phyloP scores from a whole-genome alignment of 2,329 filamentous ascomycete genomes.

The Dothideomycetes sp. region DNA sequence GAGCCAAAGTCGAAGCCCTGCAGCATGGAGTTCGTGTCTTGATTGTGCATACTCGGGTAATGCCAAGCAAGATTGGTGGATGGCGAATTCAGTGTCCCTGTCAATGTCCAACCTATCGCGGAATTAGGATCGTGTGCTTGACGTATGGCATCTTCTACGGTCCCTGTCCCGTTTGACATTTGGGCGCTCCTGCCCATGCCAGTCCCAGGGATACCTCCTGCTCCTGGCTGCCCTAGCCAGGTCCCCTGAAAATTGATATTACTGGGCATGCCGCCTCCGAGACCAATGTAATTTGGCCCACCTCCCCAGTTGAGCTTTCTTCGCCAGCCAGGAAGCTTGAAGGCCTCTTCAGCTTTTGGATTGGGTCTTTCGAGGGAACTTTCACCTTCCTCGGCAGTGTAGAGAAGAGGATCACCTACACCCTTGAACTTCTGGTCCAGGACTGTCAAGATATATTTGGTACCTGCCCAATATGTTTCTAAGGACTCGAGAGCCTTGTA shows the following conservation, averaged over 20 bases:
- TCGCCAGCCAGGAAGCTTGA: conserved; percentile 42
- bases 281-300: too few species aligned
- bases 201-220: too few species aligned
- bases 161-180: too few species aligned
- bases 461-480: conserved; percentile 77
- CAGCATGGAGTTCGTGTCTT: conserved; percentile 15
- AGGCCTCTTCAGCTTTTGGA: conserved; percentile 34
- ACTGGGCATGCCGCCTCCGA: neutral
- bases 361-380: conserved; percentile 46
- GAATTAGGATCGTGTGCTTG: conserved; percentile 8
- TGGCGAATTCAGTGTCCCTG: conserved; percentile 75
- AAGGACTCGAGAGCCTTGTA: conserved; percentile 73
- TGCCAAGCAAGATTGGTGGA: conserved; percentile 74
- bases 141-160: too few species aligned
- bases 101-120: conserved; percentile 77
- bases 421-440: conserved; percentile 81
- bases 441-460: conserved; percentile 76
- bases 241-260: neutral
- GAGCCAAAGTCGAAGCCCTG: conserved; percentile 8
- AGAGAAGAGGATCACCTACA: conserved; percentile 62
- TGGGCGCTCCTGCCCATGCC: conserved; percentile 16
- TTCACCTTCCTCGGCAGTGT: conserved; percentile 65
- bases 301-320: conserved; percentile 18
- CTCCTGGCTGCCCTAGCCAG: neutral
- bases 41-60: conserved; percentile 49